A percentile compares a stretch with the other conserved stretches of the same genome.
Evolutionary conservation across 305 asterid genomes (phyloP).

Genomic region (Solanum hybrid): DNA sequence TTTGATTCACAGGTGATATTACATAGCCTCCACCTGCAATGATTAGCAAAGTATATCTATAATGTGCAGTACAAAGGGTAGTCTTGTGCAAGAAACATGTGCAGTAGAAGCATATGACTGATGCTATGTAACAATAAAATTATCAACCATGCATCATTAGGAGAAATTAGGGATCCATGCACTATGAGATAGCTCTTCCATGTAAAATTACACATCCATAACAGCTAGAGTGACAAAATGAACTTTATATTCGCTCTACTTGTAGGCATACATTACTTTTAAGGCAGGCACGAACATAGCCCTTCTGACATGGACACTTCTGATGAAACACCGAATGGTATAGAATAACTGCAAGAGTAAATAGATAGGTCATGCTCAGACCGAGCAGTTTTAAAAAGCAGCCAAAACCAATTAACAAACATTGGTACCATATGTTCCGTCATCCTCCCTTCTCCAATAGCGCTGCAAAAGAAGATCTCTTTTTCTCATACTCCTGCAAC

Average conservation of each 20-base stretch:
- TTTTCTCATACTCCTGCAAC: constrained; percentile 79
- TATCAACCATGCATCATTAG: background rate
- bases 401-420: background rate
- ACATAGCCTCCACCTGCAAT: constrained; percentile 94
- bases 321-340: constrained; percentile 93
- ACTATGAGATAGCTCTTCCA: background rate
- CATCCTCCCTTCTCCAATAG: constrained; percentile 99
- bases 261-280: constrained; percentile 89
- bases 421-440: constrained; percentile 83
- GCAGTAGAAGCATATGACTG: background rate
- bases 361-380: constrained; percentile 6
- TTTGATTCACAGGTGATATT: constrained; percentile 77
- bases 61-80: background rate
- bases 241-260: constrained; percentile 7
- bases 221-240: background rate
- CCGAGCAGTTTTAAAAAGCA: background rate
- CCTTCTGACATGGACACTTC: constrained; percentile 69
- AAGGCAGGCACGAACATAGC: constrained; percentile 96
- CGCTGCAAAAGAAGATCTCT: constrained; percentile 89
- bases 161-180: background rate
- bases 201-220: background rate
- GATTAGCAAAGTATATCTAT: constrained; percentile 5
- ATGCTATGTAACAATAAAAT: background rate
- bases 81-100: background rate
- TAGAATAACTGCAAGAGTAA: constrained; percentile 67